Evolutionary conservation across 441 rosid genomes (phyloP), one percentile per base, ranked within the genome.

Genomic region (Euphorbia celastroides): DNA sequence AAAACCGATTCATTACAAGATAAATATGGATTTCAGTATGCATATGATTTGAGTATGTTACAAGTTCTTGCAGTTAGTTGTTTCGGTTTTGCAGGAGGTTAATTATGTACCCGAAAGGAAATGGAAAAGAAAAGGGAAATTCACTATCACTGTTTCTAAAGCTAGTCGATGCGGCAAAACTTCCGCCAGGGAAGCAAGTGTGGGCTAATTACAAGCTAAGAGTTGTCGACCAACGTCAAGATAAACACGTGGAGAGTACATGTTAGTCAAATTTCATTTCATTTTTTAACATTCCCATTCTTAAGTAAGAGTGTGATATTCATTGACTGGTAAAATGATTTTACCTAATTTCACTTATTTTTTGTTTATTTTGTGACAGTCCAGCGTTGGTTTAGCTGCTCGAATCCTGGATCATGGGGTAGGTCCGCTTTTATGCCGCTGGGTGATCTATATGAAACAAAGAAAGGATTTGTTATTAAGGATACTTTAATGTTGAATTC

Each of bases 201-300:
- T 60, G 46, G 46, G 63, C 13, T 12, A 27, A 60, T 5, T 32
- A 9, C 46, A 60, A 60, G 63, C 46, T 60, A 23, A 44, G 63
- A 60, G 42, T 32, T 16, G 1, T 60, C 22, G 9, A 34, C 13
- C 46, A 34, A n/a, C 19, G 27, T 12, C 63, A n/a, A 3, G 44
- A 34, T 22, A 60, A 60, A 0, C 42, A 60, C 31, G 46, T 31
- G 4, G 46, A 32, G 22, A 0, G 34, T 0, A 32, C n/a, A 7
- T 0, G 48, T 60, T 5, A 58, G 17, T 26, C 3, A 31, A 31
- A 1, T 13, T 41, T 3, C 12, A 3, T 34, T 34, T 7, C 12
- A 41, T 1, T 9, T 46, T 46, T 46, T 5, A 17, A 16, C 3
- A 17, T 46, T 46, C 12, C 12, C 44, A 41, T 41, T 10, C 12